Percentiles rank a stretch among this genome's conserved stretches.
These are phyloP conservation scores for Begonia loranthoides DNA, from an alignment of 306 rosid genomes.

Conservation along the genomic window DNA sequence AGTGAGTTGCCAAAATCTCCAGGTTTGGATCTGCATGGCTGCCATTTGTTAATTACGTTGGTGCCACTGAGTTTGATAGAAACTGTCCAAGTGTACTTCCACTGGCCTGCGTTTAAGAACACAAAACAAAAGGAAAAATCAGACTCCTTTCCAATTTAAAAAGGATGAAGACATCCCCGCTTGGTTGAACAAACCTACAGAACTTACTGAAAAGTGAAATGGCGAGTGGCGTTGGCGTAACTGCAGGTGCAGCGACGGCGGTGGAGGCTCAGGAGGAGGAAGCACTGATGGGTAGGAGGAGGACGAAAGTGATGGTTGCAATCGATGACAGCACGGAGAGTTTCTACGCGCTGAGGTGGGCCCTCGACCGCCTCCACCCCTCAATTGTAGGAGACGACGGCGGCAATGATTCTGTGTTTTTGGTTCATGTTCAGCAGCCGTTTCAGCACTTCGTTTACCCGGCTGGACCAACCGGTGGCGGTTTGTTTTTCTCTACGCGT, in stretches of 20 bases:
- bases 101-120: no score
- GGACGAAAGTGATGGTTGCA: slow-evolving; percentile 8
- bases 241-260: not conserved
- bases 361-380: not conserved
- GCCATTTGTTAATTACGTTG: no score
- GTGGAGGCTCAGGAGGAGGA: not conserved
- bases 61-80: no score
- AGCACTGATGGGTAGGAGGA: not conserved
- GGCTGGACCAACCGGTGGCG: not conserved
- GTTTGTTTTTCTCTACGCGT: not conserved
- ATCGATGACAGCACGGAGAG: slow-evolving; percentile 4
- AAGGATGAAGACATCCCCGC: no score
- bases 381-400: not conserved
- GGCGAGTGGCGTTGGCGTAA: no score
- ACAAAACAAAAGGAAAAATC: no score
- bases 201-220: no score
- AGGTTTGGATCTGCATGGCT: no score
- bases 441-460: slow-evolving; percentile 4
- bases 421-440: slow-evolving; percentile 5
- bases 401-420: not conserved
- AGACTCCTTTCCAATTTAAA: no score
- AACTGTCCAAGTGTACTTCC: no score
- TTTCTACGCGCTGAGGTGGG: slow-evolving; percentile 7
- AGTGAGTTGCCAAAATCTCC: no score
- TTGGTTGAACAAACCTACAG: no score